Conservation (phyloP, 1,139 yeast species). For the Taphrina sp. region DNA sequence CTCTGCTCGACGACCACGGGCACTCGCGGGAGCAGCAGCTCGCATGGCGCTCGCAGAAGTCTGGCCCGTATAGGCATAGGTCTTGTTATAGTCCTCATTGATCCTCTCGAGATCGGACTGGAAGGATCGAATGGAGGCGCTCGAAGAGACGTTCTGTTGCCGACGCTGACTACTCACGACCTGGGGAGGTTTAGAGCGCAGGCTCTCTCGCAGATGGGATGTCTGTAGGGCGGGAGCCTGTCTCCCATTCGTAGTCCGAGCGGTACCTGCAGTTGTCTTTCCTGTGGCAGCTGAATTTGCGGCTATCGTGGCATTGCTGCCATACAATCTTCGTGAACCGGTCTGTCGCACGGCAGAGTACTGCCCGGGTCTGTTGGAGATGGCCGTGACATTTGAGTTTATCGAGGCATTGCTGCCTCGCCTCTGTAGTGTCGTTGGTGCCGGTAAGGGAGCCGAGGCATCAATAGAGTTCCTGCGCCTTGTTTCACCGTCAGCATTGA, state of each 20-base stretch:
- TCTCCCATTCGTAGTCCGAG: neutral
- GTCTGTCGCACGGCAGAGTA: constrained; percentile 28
- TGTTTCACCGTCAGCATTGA: too few relatives aligned
- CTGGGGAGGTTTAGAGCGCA: constrained; percentile 31
- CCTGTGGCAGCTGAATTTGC: constrained; percentile 18
- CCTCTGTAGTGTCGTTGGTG: neutral
- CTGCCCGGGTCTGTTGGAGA: constrained; percentile 23
- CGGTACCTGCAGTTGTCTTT: neutral
- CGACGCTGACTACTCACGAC: constrained; percentile 17
- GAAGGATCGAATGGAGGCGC: constrained; percentile 26
- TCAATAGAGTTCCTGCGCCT: too few relatives aligned
- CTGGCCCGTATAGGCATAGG: constrained; percentile 26
- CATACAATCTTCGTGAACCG: constrained; percentile 20
- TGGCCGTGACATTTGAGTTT: constrained; percentile 8
- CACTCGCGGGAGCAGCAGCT: constrained; percentile 17
- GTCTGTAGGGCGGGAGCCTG: constrained; percentile 8
- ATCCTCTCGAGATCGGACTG: constrained; percentile 29
- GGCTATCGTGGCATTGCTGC: neutral
- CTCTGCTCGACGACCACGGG: constrained; percentile 28
- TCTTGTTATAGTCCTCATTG: constrained; percentile 31
- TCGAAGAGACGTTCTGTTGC: constrained; percentile 12
- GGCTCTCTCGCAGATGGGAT: constrained; percentile 9
- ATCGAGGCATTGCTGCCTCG: constrained; percentile 17
- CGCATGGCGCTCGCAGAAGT: constrained; percentile 31
- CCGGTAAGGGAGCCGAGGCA: too few relatives aligned